Conservation (phyloP, 192 early-diverging fungal species). For the Oehlia diaphana region DNA sequence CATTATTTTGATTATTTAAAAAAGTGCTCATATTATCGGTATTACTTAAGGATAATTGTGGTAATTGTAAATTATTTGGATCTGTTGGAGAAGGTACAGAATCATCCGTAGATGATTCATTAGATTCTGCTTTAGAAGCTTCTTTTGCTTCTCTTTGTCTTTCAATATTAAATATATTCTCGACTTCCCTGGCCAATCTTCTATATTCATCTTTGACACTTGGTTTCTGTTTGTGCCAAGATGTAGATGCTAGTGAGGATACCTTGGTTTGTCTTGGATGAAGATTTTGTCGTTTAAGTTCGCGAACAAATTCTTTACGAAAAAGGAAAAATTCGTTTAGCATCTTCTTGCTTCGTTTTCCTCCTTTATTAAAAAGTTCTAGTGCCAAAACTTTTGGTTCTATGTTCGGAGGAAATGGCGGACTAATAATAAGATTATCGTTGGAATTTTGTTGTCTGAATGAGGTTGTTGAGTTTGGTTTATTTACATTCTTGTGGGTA, state of each 20-base stretch:
- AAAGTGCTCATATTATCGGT: too few relatives aligned
- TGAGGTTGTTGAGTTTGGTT: too few relatives aligned
- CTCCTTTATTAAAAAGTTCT: background rate
- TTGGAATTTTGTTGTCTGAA: too few relatives aligned
- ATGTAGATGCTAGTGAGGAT: background rate
- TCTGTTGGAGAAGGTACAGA: background rate
- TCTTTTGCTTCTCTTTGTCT: background rate
- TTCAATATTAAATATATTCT: background rate
- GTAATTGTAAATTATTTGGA: background rate
- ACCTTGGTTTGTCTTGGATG: background rate
- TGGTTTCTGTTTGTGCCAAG: background rate
- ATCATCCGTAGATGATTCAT: background rate
- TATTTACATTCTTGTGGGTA: too few relatives aligned
- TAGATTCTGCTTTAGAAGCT: background rate
- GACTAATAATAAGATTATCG: background rate
- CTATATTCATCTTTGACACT: constrained; percentile 20
- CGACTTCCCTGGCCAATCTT: constrained; percentile 14
- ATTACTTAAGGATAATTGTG: too few relatives aligned
- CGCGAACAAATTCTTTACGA: constrained; percentile 3
- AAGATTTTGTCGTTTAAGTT: background rate
- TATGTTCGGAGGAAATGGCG: background rate
- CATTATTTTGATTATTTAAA: too few relatives aligned
- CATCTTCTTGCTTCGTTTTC: background rate
- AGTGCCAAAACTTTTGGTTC: background rate
- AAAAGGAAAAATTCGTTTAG: constrained; percentile 24